Evolutionary conservation across 148 eudicot species (phyloP).

Genomic region (Cornus suecica): DNA sequence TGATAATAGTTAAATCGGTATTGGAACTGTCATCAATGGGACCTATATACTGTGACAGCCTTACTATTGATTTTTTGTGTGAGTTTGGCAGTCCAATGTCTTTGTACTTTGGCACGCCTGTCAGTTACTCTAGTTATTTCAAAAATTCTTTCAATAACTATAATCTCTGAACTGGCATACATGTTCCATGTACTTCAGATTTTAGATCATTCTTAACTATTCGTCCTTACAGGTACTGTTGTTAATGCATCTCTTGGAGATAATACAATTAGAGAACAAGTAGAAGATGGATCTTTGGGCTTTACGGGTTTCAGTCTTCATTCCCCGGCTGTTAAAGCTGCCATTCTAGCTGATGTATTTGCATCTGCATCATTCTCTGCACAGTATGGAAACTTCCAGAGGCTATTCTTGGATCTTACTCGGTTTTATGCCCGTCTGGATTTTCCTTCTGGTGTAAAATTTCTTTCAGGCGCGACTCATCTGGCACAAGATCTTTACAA

Average conservation of each 20-base stretch:
- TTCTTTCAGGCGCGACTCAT: conserved; percentile 53
- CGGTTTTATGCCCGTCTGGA: conserved; percentile 58
- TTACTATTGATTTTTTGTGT: not conserved
- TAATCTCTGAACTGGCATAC: not conserved
- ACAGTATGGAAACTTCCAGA: conserved; percentile 88
- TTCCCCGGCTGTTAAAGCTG: conserved; percentile 46
- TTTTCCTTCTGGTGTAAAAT: conserved; percentile 76
- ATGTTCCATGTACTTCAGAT: not conserved
- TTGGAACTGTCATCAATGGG: not conserved
- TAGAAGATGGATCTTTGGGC: conserved; percentile 30
- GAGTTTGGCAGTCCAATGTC: not conserved
- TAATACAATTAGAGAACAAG: conserved; percentile 38
- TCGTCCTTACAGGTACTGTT: conserved; percentile 51
- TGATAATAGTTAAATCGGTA: not conserved
- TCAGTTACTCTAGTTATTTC: not conserved
- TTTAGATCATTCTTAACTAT: not conserved
- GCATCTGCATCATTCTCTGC: conserved; percentile 63
- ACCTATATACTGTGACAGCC: not conserved
- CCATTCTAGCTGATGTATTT: conserved; percentile 58
- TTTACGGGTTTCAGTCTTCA: conserved; percentile 40
- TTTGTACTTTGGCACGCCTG: not conserved
- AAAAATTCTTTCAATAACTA: not conserved
- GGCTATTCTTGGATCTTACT: conserved; percentile 63
- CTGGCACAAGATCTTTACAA: conserved; percentile 55
- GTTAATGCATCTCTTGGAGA: conserved; percentile 61